Evolutionary conservation across 441 rosid genomes (phyloP), one percentile per base, ranked within the genome.

Genomic region (Bruguiera hainesii): DNA sequence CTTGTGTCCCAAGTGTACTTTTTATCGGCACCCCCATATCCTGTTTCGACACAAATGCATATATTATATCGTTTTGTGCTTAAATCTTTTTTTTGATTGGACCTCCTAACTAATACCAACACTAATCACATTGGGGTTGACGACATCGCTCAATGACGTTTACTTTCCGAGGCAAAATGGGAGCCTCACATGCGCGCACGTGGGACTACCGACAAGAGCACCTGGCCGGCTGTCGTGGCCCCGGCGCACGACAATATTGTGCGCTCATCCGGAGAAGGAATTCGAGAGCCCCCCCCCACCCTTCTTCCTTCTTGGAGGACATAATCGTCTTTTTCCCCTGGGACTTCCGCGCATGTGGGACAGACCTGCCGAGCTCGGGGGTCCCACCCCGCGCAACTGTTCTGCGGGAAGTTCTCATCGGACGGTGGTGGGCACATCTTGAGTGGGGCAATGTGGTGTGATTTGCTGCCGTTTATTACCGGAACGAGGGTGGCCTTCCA

Each of bases 161-260:
- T 65, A 19, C 66, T 46, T 23, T 72, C 55, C 55, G 60, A 65
- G 63, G 76, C 70, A 66, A 66, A 64, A 28, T 26, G 28, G 50
- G 61, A 63, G 60, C 49, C 66, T 81, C 89, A 81, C 93, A 83
- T 89, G 96, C 73, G 26, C 64, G 79, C 91, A 85, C 87, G 88
- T 84, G 88, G 67, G 53, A 21, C 18, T 64, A 23, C 28, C 68
- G 60, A 71, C 73, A 71, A 42, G 3, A 56, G 66, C 85, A 85
- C 83, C 86, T 84, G 88, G 86, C 69, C 83, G 79, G 86, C 80
- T 83, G 82, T 72, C 72, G 71, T 68, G 66, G 21, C 15, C 48
- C 50, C 71, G 60, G 77, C 75, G 72, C 72, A 68, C 61, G 64
- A 46, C 68, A 69, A 48, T 69, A 71, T 50, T 25, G 8, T 79